Evolutionary conservation across 176 grass and related monocot genomes (phyloP).

Genomic region (Leersia perrieri): DNA sequence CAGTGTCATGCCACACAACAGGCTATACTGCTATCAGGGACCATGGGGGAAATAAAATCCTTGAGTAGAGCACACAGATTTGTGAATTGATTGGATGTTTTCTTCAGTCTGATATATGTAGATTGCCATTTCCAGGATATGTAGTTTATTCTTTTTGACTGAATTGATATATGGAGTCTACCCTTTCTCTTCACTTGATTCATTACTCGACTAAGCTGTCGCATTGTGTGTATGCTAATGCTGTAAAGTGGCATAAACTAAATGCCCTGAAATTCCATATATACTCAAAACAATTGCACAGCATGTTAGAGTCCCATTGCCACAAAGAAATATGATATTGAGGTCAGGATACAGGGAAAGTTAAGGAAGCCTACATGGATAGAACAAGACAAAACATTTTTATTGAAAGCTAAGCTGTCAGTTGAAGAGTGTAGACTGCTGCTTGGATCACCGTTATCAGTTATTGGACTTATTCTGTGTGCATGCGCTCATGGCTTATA

Average conservation of each 20-base stretch:
- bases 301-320: background rate
- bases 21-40: background rate
- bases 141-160: background rate
- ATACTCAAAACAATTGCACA: background rate
- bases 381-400: background rate
- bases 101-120: background rate
- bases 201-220: background rate
- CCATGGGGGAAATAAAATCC: slow-evolving; percentile 2
- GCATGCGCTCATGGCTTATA: background rate
- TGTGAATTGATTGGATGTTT: background rate
- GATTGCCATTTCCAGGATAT: background rate
- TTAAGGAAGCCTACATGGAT: background rate
- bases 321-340: background rate
- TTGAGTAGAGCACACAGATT: slow-evolving; percentile 17
- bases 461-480: slow-evolving; percentile 8
- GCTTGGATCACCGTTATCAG: background rate
- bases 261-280: background rate
- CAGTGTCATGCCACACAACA: background rate
- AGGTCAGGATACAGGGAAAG: background rate
- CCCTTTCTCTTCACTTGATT: background rate
- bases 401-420: background rate
- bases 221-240: background rate
- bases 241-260: background rate
- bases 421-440: too few species aligned
- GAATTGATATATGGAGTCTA: background rate